These are phyloP conservation scores for Didymella sp. DNA, from an alignment of 2,329 filamentous ascomycete genomes.

Conservation along the genomic window DNA sequence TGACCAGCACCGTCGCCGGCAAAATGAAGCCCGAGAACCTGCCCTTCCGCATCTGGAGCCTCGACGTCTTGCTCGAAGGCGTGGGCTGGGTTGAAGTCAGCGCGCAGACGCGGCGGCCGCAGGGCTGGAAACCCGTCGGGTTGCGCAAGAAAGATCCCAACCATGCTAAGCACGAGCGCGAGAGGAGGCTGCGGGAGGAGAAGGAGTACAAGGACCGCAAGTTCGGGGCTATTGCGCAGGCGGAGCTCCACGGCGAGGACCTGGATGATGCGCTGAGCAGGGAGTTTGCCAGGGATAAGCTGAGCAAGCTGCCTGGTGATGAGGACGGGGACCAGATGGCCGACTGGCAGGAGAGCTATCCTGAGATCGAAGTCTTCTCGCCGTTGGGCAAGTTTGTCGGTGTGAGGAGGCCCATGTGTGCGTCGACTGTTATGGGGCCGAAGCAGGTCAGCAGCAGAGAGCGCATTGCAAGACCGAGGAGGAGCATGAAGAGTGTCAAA, in stretches of 20 bases:
- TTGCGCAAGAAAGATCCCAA: constrained; percentile 57
- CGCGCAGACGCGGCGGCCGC: constrained; percentile 71
- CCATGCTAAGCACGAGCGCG: constrained; percentile 30
- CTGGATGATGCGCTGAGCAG: constrained; percentile 45
- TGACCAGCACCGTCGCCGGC: constrained; percentile 69
- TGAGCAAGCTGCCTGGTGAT: neutral
- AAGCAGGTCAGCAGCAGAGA: constrained; percentile 59
- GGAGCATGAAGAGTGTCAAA: constrained; percentile 68
- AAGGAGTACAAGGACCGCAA: constrained; percentile 28
- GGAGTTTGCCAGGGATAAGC: constrained; percentile 19
- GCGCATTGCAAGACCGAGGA: constrained; percentile 65
- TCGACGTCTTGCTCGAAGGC: constrained; percentile 89
- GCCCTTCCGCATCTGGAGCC: constrained; percentile 79
- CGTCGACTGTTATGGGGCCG: constrained; percentile 67
- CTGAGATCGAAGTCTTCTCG: constrained; percentile 81
- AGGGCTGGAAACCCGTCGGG: constrained; percentile 48
- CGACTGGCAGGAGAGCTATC: constrained; percentile 56
- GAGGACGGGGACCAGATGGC: constrained; percentile 22
- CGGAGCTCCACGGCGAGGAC: constrained; percentile 19
- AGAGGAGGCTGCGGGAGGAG: constrained; percentile 12
- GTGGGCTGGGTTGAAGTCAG: constrained; percentile 92
- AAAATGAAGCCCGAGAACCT: constrained; percentile 71
- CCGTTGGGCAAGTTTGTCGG: constrained; percentile 84
- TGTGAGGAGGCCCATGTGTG: constrained; percentile 71
- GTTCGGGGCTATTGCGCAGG: constrained; percentile 23